phyloP scores from a whole-genome alignment of 768 basidiomycete genomes.

The Gelatoporia subvermispora region DNA sequence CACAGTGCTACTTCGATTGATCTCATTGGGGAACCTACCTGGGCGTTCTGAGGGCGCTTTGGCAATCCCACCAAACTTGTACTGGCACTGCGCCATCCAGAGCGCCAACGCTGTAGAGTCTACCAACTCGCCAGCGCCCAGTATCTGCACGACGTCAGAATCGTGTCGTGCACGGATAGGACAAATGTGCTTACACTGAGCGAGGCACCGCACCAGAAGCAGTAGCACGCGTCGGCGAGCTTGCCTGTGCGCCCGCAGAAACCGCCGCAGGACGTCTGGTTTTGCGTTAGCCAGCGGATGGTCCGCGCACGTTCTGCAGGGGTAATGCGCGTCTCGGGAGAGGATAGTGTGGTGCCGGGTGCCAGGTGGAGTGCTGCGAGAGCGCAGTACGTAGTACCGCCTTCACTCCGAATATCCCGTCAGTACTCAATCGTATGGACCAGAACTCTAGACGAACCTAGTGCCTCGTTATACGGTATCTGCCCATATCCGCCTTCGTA shows the following conservation, averaged over 20 bases:
- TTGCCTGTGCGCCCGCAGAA: conserved; percentile 90
- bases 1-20: not conserved
- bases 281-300: conserved; percentile 72
- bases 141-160: conserved; percentile 46
- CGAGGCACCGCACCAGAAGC: conserved; percentile 90
- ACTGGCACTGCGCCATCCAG: conserved; percentile 78
- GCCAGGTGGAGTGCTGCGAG: conserved; percentile 68
- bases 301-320: conserved; percentile 46
- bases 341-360: conserved; percentile 21
- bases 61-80: conserved; percentile 82
- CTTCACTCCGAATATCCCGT: conserved; percentile 33
- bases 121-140: conserved; percentile 56
- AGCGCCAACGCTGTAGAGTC: conserved; percentile 47
- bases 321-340: conserved; percentile 17
- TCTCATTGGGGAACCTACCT: conserved; percentile 40
- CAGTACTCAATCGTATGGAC: not conserved
- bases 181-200: conserved; percentile 50
- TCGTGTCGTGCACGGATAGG: conserved; percentile 2
- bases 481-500: conserved; percentile 95
- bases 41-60: conserved; percentile 79
- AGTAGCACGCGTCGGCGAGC: conserved; percentile 88
- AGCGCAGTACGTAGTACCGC: conserved; percentile 92
- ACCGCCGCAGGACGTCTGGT: conserved; percentile 71
- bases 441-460: conserved; percentile 45
- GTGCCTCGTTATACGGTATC: conserved; percentile 74